phyloP scores from a whole-genome alignment of 768 basidiomycete genomes.

The Pleurotus tuber-regium region DNA sequence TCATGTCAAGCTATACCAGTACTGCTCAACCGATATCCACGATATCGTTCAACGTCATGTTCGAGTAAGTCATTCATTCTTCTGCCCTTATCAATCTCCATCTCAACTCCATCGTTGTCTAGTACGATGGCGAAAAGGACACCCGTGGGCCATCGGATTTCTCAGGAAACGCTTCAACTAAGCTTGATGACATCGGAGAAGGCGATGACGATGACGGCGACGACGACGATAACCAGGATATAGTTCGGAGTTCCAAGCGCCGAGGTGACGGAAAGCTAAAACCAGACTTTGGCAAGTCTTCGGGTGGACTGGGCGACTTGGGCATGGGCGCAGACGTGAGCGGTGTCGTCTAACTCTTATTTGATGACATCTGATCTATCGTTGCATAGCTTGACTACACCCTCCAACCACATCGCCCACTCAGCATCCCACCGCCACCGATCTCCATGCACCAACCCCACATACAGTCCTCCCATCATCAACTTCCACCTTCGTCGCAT shows the following conservation, averaged over 20 bases:
- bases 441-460: conserved; percentile 24
- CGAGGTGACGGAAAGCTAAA: conserved; percentile 32
- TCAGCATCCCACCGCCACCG: conserved; percentile 28
- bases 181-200: conserved; percentile 31
- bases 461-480: conserved; percentile 13
- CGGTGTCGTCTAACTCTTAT: not conserved
- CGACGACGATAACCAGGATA: conserved; percentile 36
- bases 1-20: conserved; percentile 80
- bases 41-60: conserved; percentile 70
- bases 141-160: conserved; percentile 46
- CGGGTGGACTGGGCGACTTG: not conserved
- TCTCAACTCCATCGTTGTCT: conserved; percentile 1
- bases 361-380: conserved; percentile 22
- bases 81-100: conserved; percentile 12
- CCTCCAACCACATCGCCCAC: conserved; percentile 16
- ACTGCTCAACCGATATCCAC: conserved; percentile 69
- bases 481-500: conserved; percentile 15
- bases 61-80: conserved; percentile 27
- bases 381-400: conserved; percentile 15
- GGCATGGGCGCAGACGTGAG: conserved; percentile 9
- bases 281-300: conserved; percentile 17
- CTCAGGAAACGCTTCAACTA: conserved; percentile 29
- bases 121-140: conserved; percentile 53
- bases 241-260: conserved; percentile 23
- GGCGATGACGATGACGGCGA: conserved; percentile 41